A percentile compares a stretch with the other conserved stretches of the same genome.
Evolutionary conservation across 192 early-diverging fungal species (phyloP).

Genomic region (Coemansia sp.): DNA sequence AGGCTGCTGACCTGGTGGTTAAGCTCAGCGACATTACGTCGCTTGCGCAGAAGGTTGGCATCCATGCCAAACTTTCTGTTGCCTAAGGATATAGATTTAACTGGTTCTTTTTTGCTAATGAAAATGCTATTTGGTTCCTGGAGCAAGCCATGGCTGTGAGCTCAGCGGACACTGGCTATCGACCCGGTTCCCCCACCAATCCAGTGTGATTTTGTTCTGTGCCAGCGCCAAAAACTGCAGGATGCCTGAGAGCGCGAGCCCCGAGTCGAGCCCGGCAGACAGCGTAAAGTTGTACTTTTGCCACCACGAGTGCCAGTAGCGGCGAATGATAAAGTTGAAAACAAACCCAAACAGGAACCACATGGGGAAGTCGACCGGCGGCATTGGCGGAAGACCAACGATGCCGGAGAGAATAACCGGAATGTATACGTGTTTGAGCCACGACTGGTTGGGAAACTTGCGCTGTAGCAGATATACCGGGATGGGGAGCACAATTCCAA

Average conservation of each 20-base stretch:
- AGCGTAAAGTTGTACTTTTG: slow-evolving; percentile 57
- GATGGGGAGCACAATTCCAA: slow-evolving; percentile 68
- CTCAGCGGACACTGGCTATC: slow-evolving; percentile 48
- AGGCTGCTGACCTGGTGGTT: slow-evolving; percentile 72
- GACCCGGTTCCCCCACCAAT: slow-evolving; percentile 56
- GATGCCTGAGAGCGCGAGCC: slow-evolving; percentile 51
- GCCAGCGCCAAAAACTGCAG: slow-evolving; percentile 51
- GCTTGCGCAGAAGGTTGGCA: slow-evolving; percentile 47
- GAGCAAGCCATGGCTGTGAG: slow-evolving; percentile 36
- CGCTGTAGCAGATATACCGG: slow-evolving; percentile 65
- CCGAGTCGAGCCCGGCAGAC: slow-evolving; percentile 59
- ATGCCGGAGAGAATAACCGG: slow-evolving; percentile 68
- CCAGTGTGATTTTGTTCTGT: slow-evolving; percentile 41
- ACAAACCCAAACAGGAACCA: slow-evolving; percentile 61
- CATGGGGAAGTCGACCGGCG: slow-evolving; percentile 53
- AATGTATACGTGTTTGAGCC: slow-evolving; percentile 68
- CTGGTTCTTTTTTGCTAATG: not conserved
- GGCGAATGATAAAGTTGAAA: slow-evolving; percentile 69
- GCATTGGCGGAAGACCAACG: slow-evolving; percentile 61
- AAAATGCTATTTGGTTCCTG: slow-evolving; percentile 1
- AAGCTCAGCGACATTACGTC: slow-evolving; percentile 55
- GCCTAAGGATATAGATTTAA: slow-evolving; percentile 18
- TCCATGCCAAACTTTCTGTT: slow-evolving; percentile 50
- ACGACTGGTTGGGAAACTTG: slow-evolving; percentile 60
- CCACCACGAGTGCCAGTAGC: slow-evolving; percentile 66